Percentiles rank a stretch among this genome's conserved stretches.
phyloP scores from a whole-genome alignment of 2,329 filamentous ascomycete species.

The Dothistroma septosporum region DNA sequence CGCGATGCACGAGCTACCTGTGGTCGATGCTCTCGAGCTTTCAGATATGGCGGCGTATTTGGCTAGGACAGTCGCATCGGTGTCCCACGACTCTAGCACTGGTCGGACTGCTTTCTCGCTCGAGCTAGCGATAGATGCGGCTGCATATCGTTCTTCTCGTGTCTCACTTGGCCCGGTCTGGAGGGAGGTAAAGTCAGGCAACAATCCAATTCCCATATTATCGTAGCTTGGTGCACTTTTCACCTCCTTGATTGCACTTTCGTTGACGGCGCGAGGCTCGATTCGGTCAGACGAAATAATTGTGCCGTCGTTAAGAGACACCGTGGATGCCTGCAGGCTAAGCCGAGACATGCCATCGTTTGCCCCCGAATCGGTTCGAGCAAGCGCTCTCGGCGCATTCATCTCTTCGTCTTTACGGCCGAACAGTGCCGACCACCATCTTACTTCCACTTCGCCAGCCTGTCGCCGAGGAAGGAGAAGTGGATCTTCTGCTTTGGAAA shows the following conservation, averaged over 20 bases:
- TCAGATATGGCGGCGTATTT: slow-evolving; percentile 4
- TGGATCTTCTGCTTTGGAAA: slow-evolving; percentile 70
- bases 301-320: background rate
- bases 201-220: slow-evolving; percentile 1
- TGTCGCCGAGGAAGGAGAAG: slow-evolving; percentile 68
- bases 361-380: slow-evolving; percentile 10
- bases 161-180: background rate
- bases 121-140: background rate
- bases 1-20: background rate
- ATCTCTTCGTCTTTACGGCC: slow-evolving; percentile 85
- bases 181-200: slow-evolving; percentile 4
- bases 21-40: background rate
- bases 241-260: background rate
- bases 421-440: slow-evolving; percentile 92
- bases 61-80: slow-evolving; percentile 11
- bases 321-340: slow-evolving; percentile 3
- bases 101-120: slow-evolving; percentile 9
- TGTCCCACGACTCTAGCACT: slow-evolving; percentile 12
- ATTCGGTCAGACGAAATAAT: background rate
- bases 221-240: slow-evolving; percentile 6
- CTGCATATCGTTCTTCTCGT: background rate
- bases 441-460: slow-evolving; percentile 56
- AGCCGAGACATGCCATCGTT: background rate
- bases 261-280: background rate
- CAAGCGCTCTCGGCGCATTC: slow-evolving; percentile 58